Percentiles rank a stretch among this genome's conserved stretches.
Conservation (phyloP, 106 monocot genomes). For the Allium sativum region DNA sequence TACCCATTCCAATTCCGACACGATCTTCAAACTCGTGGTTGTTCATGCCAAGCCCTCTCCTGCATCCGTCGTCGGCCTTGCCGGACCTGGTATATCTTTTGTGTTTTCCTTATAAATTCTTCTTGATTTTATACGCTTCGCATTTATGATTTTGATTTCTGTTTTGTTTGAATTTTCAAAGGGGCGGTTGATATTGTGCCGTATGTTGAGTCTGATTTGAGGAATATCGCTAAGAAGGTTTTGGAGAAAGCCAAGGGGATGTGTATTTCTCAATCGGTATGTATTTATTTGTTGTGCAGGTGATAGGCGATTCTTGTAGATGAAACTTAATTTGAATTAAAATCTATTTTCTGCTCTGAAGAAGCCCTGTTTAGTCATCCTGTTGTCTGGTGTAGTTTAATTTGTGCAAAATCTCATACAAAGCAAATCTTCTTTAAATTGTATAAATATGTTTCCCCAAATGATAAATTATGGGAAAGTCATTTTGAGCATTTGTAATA, state of each 20-base stretch:
- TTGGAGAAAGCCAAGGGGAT: slow-evolving; percentile 29
- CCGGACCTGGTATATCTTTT: slow-evolving; percentile 37
- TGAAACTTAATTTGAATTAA: too few relatives aligned
- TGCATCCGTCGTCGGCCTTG: slow-evolving; percentile 38
- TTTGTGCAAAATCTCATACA: too few relatives aligned
- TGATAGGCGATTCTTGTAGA: too few relatives aligned
- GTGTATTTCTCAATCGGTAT: slow-evolving; percentile 33
- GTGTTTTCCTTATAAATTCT: background rate
- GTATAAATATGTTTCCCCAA: too few relatives aligned
- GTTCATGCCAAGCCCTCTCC: slow-evolving; percentile 60
- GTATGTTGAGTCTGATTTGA: slow-evolving; percentile 49
- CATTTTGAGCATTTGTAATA: too few relatives aligned
- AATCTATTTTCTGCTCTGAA: too few relatives aligned
- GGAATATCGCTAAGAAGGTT: slow-evolving; percentile 22
- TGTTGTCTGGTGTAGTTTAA: too few relatives aligned
- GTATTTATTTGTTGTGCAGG: background rate
- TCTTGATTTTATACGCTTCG: background rate
- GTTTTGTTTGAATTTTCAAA: background rate
- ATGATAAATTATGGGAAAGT: too few relatives aligned
- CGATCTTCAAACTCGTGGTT: slow-evolving; percentile 48
- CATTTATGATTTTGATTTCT: background rate
- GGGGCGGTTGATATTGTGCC: slow-evolving; percentile 34
- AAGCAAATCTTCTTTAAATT: too few relatives aligned
- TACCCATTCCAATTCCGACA: slow-evolving; percentile 3
- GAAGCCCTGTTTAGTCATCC: too few relatives aligned